phyloP scores from a whole-genome alignment of 805 yeast species.

The Spathaspora passalidarum region DNA sequence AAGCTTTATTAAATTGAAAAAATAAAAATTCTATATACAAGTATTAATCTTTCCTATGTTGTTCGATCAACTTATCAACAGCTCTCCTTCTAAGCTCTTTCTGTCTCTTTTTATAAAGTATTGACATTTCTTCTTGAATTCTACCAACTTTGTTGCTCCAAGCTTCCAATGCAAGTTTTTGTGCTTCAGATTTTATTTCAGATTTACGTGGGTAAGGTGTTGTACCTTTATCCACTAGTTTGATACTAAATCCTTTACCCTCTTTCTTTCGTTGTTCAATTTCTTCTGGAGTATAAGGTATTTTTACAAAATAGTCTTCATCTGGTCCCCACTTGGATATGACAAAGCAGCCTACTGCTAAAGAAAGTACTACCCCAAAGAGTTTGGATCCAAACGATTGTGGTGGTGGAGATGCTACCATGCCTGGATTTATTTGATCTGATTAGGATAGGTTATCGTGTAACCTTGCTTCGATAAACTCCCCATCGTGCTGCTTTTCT shows the following conservation, averaged over 20 bases:
- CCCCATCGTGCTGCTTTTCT: too few species aligned
- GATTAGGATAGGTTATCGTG: too few species aligned
- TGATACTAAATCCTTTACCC: slow-evolving; percentile 18
- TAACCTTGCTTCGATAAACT: too few species aligned
- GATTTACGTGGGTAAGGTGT: too few species aligned
- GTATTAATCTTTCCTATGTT: neutral
- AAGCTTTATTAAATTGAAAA: too few species aligned
- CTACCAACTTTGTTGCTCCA: neutral
- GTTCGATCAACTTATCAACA: neutral
- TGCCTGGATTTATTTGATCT: too few species aligned
- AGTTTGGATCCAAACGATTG: too few species aligned
- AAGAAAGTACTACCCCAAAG: too few species aligned
- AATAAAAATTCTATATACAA: neutral
- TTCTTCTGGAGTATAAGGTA: slow-evolving; percentile 29
- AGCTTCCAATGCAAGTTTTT: slow-evolving; percentile 14
- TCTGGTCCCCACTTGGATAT: neutral
- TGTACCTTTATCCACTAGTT: neutral
- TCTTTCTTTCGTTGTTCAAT: slow-evolving; percentile 34
- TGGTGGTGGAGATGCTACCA: too few species aligned
- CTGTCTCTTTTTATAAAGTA: neutral
- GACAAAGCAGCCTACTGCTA: too few species aligned
- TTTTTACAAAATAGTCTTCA: neutral
- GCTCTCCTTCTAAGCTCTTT: neutral
- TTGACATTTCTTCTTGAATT: neutral
- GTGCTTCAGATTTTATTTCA: slow-evolving; percentile 42